Evolutionary conservation across 108 stramenopile genomes (phyloP).

Genomic region (Cyclotella distinguenda): DNA sequence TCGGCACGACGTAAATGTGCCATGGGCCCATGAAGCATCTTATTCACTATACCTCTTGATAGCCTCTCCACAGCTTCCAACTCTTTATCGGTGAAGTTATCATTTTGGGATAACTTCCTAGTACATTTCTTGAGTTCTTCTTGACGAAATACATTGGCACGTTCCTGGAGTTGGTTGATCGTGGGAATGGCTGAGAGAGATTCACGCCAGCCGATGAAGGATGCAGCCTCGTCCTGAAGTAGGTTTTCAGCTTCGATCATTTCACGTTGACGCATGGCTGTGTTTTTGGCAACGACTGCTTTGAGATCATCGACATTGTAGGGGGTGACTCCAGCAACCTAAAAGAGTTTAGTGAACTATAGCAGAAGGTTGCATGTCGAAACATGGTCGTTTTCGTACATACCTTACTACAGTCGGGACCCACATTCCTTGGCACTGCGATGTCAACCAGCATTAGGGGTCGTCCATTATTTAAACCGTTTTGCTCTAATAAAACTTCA

Average conservation of each 20-base stretch:
- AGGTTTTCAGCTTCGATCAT: constrained; percentile 97
- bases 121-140: constrained; percentile 92
- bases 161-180: constrained; percentile 93
- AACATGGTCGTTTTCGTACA: constrained; percentile 15
- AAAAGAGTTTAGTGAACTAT: not conserved
- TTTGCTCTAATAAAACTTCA: constrained; percentile 72
- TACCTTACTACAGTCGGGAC: constrained; percentile 80
- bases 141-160: constrained; percentile 90
- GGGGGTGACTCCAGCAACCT: constrained; percentile 79
- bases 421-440: constrained; percentile 97
- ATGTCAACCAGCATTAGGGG: constrained; percentile 97
- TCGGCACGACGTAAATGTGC: constrained; percentile 88
- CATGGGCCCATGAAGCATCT: constrained; percentile 98
- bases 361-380: not conserved
- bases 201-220: constrained; percentile 91
- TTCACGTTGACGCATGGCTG: constrained; percentile 95
- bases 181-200: constrained; percentile 95
- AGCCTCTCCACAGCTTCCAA: constrained; percentile 94
- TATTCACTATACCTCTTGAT: constrained; percentile 95
- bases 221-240: constrained; percentile 82
- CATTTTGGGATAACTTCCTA: constrained; percentile 78
- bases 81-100: constrained; percentile 87
- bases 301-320: constrained; percentile 99
- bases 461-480: constrained; percentile 73
- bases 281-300: constrained; percentile 97